Conservation (phyloP, 2,329 filamentous ascomycete genomes). For the Talaromyces sp. region DNA sequence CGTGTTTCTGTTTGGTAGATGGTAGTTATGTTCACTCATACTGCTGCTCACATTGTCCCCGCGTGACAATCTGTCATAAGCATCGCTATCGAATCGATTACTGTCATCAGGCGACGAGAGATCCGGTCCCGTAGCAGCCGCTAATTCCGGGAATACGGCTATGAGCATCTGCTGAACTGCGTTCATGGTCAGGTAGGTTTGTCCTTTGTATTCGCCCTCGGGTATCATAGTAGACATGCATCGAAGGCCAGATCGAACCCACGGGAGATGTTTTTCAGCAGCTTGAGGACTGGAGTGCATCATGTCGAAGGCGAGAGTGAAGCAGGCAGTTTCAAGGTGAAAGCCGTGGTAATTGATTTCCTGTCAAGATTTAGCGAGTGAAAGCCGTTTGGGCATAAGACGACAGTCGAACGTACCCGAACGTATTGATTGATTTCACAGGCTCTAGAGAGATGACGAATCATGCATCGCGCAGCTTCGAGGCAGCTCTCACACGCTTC, state of each 20-base stretch:
- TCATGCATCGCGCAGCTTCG: constrained; percentile 40
- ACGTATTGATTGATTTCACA: constrained; percentile 41
- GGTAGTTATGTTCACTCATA: not conserved
- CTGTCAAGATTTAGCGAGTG: too few relatives aligned
- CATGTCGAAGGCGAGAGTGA: constrained; percentile 44
- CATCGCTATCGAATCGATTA: not conserved
- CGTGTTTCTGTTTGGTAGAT: not conserved
- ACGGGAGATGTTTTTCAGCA: constrained; percentile 40
- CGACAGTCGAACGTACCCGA: too few relatives aligned
- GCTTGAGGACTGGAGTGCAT: constrained; percentile 36
- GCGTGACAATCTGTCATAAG: not conserved
- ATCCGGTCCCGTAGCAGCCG: constrained; percentile 24
- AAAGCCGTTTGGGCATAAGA: too few relatives aligned
- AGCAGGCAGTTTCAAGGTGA: constrained; percentile 43
- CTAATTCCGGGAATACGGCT: constrained; percentile 30
- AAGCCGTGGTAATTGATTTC: constrained; percentile 46
- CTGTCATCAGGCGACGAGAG: not conserved
- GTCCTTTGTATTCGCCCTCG: constrained; percentile 24
- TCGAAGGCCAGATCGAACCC: constrained; percentile 40
- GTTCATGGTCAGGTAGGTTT: constrained; percentile 27
- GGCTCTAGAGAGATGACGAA: constrained; percentile 41
- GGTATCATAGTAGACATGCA: constrained; percentile 37
- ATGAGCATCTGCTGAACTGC: constrained; percentile 33
- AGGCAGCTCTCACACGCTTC: constrained; percentile 44
- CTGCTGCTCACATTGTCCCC: constrained; percentile 2